Base-by-base conservation (phyloP, 1,284 basidiomycete species). In the Ceratobasidium sp. region DNA sequence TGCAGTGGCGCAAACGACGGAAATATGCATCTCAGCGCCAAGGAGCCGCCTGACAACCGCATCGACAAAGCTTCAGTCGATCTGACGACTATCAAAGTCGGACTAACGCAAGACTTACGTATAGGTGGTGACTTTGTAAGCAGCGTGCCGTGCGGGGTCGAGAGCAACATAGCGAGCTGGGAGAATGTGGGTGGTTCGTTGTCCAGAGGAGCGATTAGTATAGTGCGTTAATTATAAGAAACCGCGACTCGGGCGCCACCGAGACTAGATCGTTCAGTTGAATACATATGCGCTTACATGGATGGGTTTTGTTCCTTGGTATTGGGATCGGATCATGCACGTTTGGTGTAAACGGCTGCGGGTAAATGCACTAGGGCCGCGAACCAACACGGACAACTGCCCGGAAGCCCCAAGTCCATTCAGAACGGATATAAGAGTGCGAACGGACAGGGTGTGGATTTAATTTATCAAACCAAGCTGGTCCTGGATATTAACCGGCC, bases 41-140 rank as follows among this genome's bases (percentile, higher is more conserved):
- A 73, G 76, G 12, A 75, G 57, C 61, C 77, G 77, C 50, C 74
- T 76, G 30, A 78, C 76, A 14, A 80, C 70, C 21, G 21, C 21
- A 53, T 32, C 50, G 43, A 45, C 48, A 8, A 50, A 34, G 5
- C 46, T 78, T 78, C n/a, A 81, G 67, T 8, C 80, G 79, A 6
- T 60, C 26, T 26, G 41, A 10, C 3, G 21, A 43, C 10, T 18
- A 32, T 5, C 28, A 46, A 45, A 34, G 32, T 57, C 21, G n/a
- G 30, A 46, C 23, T 45, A 6, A 50, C 30, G 34, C 4, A 30
- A 28, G 18, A 46, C 60, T 62, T 34, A 62, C 60, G 60, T 28
- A 39, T 45, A 45, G 60, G 23, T 8, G 48, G 60, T 3, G 60
- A 62, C 28, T 45, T 39, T n/a, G 41, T 45, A 28, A 46, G 60